Conservation (phyloP, 371 early-diverging fungal species). For the Mucor lusitanicus region DNA sequence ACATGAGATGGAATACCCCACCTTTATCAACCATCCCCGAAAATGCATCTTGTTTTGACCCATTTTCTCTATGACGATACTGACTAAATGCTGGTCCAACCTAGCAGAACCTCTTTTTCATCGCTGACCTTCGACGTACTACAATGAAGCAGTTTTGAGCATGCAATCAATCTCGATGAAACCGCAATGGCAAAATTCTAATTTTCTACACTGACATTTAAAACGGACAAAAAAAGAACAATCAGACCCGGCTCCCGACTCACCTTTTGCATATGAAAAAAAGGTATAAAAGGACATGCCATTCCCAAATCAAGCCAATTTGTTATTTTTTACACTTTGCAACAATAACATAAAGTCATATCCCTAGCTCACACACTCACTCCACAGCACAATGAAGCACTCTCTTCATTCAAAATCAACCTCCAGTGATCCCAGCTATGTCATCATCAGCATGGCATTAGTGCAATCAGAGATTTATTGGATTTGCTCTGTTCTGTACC, state of each 20-base stretch:
- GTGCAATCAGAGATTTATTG: constrained; percentile 24
- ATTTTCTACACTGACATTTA: too few species aligned
- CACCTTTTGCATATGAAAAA: neutral
- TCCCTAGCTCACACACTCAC: too few species aligned
- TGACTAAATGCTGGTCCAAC: neutral
- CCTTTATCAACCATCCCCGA: neutral
- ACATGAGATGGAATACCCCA: neutral
- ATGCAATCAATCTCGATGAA: neutral
- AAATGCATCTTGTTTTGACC: neutral
- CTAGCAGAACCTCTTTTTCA: neutral
- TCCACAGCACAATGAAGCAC: neutral
- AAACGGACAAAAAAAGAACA: too few species aligned
- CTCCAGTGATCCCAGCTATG: neutral
- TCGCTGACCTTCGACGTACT: neutral
- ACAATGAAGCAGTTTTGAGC: neutral
- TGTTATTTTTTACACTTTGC: neutral
- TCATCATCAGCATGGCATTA: constrained; percentile 12
- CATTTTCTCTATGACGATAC: neutral
- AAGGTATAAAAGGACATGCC: neutral
- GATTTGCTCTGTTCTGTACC: constrained; percentile 24
- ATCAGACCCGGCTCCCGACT: neutral
- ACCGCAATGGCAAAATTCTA: neutral
- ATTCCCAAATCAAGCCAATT: too few species aligned
- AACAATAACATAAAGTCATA: neutral
- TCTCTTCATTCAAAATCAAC: neutral